Conservation (phyloP, 78 protist genomes). For the Dictyostelium brefeldianum region DNA sequence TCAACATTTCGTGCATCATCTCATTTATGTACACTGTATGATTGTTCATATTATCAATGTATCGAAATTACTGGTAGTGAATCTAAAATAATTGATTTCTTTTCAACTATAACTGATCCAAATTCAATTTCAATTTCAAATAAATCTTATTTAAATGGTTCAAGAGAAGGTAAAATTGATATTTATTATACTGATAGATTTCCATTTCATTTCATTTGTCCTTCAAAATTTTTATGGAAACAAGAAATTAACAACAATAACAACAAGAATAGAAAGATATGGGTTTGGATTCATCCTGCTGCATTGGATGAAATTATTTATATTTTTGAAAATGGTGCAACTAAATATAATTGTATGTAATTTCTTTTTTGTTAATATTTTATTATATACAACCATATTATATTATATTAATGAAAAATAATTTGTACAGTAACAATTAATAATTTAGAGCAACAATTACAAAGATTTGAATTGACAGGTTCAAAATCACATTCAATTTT, state of each 20-base stretch:
- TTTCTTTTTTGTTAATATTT: neutral
- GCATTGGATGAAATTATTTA: neutral
- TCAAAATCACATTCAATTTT: slow-evolving; percentile 43
- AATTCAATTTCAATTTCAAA: slow-evolving; percentile 17
- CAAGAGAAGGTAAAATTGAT: slow-evolving; percentile 46
- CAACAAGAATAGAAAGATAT: slow-evolving; percentile 22
- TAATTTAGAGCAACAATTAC: slow-evolving; percentile 31
- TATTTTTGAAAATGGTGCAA: slow-evolving; percentile 8
- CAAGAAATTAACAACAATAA: neutral
- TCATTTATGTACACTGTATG: slow-evolving; percentile 49
- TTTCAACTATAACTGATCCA: slow-evolving; percentile 45
- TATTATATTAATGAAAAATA: neutral
- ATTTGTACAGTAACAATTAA: neutral
- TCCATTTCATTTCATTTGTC: slow-evolving; percentile 66
- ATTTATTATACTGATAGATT: slow-evolving; percentile 47
- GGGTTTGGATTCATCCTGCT: slow-evolving; percentile 81
- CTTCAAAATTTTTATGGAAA: slow-evolving; percentile 46
- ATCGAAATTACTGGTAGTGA: slow-evolving; percentile 29
- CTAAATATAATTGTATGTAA: neutral
- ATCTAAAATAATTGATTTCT: neutral
- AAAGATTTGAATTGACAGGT: slow-evolving; percentile 75
- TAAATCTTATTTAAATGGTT: slow-evolving; percentile 26
- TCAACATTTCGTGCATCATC: slow-evolving; percentile 67
- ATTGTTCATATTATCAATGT: slow-evolving; percentile 48
- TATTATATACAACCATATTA: neutral